These are phyloP conservation scores for Amanita muscaria DNA, from an alignment of 768 basidiomycete genomes.

Conservation along the genomic window DNA sequence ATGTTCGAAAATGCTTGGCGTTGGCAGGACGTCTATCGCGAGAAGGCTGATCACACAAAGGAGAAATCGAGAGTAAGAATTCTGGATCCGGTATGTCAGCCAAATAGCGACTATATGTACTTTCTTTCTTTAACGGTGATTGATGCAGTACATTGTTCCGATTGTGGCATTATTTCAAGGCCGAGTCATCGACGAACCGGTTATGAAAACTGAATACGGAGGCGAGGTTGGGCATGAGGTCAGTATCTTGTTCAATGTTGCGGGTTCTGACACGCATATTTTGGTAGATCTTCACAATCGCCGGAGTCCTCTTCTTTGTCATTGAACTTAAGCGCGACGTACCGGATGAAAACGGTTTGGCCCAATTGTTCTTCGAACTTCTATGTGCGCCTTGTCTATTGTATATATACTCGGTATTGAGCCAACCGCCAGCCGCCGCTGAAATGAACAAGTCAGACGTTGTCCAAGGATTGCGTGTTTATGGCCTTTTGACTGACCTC, in stretches of 20 bases:
- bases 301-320: constrained; percentile 7
- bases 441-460: neutral
- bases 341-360: constrained; percentile 6
- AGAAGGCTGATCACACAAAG: constrained; percentile 10
- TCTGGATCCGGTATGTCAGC: constrained; percentile 9
- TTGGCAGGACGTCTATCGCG: no score
- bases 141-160: constrained; percentile 15
- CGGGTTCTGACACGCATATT: neutral
- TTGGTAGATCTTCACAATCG: constrained; percentile 8
- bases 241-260: neutral
- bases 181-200: constrained; percentile 14
- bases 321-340: constrained; percentile 4
- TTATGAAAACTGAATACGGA: constrained; percentile 11
- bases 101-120: neutral
- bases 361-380: constrained; percentile 9
- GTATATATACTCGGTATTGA: constrained; percentile 7
- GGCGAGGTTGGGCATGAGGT: constrained; percentile 15
- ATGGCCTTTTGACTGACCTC: neutral
- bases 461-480: neutral
- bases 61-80: constrained; percentile 5
- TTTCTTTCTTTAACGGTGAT: neutral
- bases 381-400: constrained; percentile 6
- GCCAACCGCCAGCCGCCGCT: neutral
- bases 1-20: no score
- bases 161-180: constrained; percentile 17